These are phyloP conservation scores for Acanthamoeba sp. DNA, from an alignment of 208 protist species.

Conservation along the genomic window DNA sequence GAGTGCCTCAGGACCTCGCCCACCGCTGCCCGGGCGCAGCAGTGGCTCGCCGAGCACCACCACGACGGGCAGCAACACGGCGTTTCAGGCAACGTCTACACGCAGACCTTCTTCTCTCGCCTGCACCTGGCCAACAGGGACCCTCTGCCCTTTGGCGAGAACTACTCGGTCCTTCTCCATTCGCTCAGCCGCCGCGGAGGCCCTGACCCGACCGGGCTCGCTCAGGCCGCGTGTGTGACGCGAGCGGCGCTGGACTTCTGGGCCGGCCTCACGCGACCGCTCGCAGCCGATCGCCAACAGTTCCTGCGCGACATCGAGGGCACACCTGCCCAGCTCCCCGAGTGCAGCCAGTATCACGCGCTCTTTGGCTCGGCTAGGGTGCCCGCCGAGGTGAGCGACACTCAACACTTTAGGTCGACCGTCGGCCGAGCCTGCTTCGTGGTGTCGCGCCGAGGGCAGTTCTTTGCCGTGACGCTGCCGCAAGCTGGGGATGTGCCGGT, in stretches of 20 bases:
- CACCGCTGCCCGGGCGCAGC: neutral
- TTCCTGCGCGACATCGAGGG: neutral
- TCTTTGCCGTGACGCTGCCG: neutral
- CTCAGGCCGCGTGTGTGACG: neutral
- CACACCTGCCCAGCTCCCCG: neutral
- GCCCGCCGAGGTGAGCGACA: neutral
- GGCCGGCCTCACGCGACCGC: neutral
- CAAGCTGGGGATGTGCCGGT: neutral
- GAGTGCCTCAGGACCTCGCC: neutral
- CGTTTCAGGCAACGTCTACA: neutral
- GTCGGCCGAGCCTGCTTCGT: neutral
- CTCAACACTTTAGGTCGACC: neutral
- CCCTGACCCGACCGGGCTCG: neutral
- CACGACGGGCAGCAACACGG: too few species aligned
- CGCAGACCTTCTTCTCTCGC: slow-evolving; percentile 13
- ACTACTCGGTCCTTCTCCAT: slow-evolving; percentile 19
- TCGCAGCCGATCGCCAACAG: neutral
- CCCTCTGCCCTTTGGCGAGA: slow-evolving; percentile 43
- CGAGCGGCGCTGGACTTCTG: neutral
- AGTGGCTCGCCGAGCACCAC: neutral
- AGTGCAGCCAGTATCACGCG: neutral
- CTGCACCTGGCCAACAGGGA: slow-evolving; percentile 5
- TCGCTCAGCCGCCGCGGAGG: neutral
- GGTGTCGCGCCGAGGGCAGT: neutral
- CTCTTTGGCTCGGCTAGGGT: neutral